A percentile compares a stretch with the other conserved stretches of the same genome.
Conservation (phyloP, 495 filamentous ascomycete genomes). For the Penicillium angulare region DNA sequence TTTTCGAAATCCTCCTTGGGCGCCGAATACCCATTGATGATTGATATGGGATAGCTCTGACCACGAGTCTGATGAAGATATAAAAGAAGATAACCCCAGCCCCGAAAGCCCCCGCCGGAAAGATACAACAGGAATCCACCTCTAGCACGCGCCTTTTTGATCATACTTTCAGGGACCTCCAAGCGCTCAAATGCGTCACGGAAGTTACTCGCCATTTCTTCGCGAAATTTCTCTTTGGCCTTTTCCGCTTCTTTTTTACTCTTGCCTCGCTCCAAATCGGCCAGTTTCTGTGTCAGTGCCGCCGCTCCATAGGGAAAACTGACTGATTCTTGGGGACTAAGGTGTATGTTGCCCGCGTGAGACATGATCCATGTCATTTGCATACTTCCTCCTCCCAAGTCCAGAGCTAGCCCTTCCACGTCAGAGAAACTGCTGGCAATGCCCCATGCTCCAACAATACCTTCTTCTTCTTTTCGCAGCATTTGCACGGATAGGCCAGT, state of each 20-base stretch:
- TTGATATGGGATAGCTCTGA: constrained; percentile 77
- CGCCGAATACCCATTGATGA: constrained; percentile 78
- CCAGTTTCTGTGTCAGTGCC: constrained; percentile 61
- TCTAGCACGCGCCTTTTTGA: constrained; percentile 32
- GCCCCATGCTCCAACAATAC: constrained; percentile 78
- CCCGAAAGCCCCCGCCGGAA: constrained; percentile 86
- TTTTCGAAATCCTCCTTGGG: constrained; percentile 58
- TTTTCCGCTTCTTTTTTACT: constrained; percentile 25
- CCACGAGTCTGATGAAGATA: constrained; percentile 62
- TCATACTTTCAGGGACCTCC: constrained; percentile 54
- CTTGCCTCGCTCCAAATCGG: constrained; percentile 44
- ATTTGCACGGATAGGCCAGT: constrained; percentile 69
- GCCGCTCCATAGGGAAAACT: constrained; percentile 86
- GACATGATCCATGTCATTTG: constrained; percentile 85
- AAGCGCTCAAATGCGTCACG: constrained; percentile 57
- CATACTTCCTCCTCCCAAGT: constrained; percentile 86
- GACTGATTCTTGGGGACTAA: constrained; percentile 45
- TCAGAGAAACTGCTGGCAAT: constrained; percentile 70
- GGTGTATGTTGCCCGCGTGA: constrained; percentile 47
- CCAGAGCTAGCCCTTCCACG: constrained; percentile 75
- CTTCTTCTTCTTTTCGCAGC: constrained; percentile 77
- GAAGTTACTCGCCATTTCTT: constrained; percentile 59
- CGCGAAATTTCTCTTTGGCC: constrained; percentile 42
- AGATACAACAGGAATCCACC: constrained; percentile 71
- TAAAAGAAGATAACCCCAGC: constrained; percentile 78